Evolutionary conservation across 768 basidiomycete species (phyloP), one percentile per base, ranked within the genome.

Genomic region (Aureoboletus auriporus): DNA sequence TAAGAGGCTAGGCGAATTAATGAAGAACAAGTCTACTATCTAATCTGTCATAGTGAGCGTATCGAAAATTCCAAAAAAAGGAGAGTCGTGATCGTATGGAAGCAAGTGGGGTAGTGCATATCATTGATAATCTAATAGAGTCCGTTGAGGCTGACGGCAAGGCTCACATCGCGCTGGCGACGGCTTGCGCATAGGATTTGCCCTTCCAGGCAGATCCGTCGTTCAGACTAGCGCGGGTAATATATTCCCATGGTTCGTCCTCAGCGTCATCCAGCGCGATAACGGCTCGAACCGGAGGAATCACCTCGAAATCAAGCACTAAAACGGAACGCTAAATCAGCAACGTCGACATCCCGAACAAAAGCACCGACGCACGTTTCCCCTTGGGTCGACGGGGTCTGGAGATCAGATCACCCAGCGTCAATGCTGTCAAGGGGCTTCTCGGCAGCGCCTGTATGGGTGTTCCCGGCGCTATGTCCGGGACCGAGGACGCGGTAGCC

Each of bases 241-340:
- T 33, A 42, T 69, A 67, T 31, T 67, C 67, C 65, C 65, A 67
- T 17, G 60, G 53, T 23, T 67, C 65, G 17, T 69, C 60, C 6
- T 66, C 65, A 1, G 36, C 44, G 33, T 66, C 65, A 13, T 67
- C 65, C 52, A 69, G 53, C 37, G 52, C 65, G 39, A 67, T 67
- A 46, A 67, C 65, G 11, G 62, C 34, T 35, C 65, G 67, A 43
- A 69, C 47, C 8, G 60, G 65, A 14, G 65, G 58, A 4, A 67
- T 39, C 50, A 67, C 44, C 41, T 69, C 65, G 20, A 67, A 67
- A 40, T 63, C 65, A 20, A 57, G 46, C 36, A 39, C 65, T 66
- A 36, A 23, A 37, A 31, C 31, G 16, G 28, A 2, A 10, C 29
- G n/a, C n/a, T 9, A n/a, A n/a, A 20, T 52, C 31, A 51, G 33